Evolutionary conservation across 495 filamentous ascomycete species (phyloP).

Genomic region (Bacidia gigantensis): DNA sequence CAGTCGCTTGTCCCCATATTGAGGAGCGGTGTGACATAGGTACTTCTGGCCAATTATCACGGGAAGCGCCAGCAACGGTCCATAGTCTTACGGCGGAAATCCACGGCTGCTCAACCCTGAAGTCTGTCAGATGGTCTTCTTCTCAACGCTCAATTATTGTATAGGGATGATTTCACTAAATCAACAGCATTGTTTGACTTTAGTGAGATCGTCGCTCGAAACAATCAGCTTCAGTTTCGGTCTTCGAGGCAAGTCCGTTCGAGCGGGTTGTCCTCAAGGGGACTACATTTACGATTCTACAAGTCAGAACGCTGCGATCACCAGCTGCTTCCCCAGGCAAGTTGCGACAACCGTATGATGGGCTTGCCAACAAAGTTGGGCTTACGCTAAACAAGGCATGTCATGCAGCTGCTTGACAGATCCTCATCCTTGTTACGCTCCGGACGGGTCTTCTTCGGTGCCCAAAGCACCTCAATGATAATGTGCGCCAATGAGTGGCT

Average conservation of each 20-base stretch:
- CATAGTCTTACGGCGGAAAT: background rate
- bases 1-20: background rate
- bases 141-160: too few relatives aligned
- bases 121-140: too few relatives aligned
- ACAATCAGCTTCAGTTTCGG: background rate
- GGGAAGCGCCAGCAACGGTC: background rate
- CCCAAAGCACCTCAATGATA: background rate
- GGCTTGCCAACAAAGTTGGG: background rate
- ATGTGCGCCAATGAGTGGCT: too few relatives aligned
- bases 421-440: background rate
- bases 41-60: background rate
- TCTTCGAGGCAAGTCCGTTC: background rate
- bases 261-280: too few relatives aligned
- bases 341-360: background rate
- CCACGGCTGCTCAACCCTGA: background rate
- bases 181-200: too few relatives aligned
- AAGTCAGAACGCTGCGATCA: background rate
- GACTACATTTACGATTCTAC: background rate
- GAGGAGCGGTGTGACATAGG: background rate
- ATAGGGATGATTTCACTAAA: too few relatives aligned
- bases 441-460: background rate
- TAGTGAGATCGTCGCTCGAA: background rate
- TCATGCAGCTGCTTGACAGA: background rate
- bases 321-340: background rate
- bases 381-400: background rate